Evolutionary conservation across 306 rosid genomes (phyloP), one percentile per base, ranked within the genome.

Genomic region (Glycine soja): DNA sequence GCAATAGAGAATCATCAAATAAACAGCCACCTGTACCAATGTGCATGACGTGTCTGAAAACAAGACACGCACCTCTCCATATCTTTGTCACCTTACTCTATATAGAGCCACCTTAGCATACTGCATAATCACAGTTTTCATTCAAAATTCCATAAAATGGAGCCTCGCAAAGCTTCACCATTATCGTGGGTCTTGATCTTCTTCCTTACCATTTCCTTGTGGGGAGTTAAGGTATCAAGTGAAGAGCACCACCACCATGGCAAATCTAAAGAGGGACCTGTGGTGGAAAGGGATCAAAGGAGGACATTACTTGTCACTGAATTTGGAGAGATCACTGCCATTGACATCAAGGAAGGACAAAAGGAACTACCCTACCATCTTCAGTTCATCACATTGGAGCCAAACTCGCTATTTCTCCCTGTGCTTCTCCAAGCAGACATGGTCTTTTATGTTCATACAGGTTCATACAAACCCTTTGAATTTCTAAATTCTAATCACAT

Each of bases 401-500:
- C 99, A 51, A 89, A 95, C 77, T 90, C 99, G 7, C 76, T 95
- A 50, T 89, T 95, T 70, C 99, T 95, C 70, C 98, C 99, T 0
- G 96, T 87, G 10, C 90, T 95, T 83, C 94, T 95, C 43, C 98
- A 95, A 67, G 81, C 91, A 0, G 86, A 91, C 66, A 89, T 95
- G 97, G 81, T 95, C 75, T 87, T 95, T 72, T 91, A 87, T 81
- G 93, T 90, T 78, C 87, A 90, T 63, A 86, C 97, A 46, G 98
- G 98, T 91, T 3, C 40, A 36, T 36, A 58, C 9, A 34, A 13
- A 34, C 43, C 12, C 2, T 50, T 69, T 45, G 43, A 6, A 5
- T 65, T 36, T 65, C 70, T 63, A 15, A 12, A 24, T 24, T 51
- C 18, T 38, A 63, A 32, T 38, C 51, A 40, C 51, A 64, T 64